phyloP scores from a whole-genome alignment of 2,329 filamentous ascomycete species.

The Aspergillus pseudoviridinutans region DNA sequence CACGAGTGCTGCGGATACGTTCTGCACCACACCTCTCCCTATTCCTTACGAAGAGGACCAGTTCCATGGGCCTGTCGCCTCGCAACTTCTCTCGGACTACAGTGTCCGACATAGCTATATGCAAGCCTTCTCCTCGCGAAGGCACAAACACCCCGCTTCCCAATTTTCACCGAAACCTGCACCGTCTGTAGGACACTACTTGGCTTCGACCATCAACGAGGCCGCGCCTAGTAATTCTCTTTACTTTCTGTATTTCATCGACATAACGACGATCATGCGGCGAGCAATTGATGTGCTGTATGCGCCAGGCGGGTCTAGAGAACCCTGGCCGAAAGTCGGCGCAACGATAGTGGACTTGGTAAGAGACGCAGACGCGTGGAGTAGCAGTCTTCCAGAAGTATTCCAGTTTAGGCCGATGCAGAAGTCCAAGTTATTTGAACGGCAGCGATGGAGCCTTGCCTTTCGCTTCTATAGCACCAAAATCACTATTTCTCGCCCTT shows the following conservation, averaged over 20 bases:
- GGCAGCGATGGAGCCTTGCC: neutral
- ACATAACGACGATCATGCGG: slow-evolving; percentile 2
- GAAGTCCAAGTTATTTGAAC: neutral
- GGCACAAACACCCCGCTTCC: no score
- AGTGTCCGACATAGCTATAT: neutral
- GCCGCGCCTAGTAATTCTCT: slow-evolving; percentile 1
- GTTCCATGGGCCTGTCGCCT: neutral
- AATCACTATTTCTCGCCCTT: neutral
- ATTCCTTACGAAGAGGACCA: slow-evolving; percentile 19
- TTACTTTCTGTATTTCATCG: slow-evolving; percentile 3
- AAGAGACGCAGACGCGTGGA: slow-evolving; percentile 1
- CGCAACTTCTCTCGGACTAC: neutral
- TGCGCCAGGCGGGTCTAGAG: neutral
- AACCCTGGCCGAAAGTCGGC: neutral
- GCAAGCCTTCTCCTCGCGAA: neutral
- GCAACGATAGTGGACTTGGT: slow-evolving; percentile 1
- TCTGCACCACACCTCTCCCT: slow-evolving; percentile 18
- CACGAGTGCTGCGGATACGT: slow-evolving; percentile 1
- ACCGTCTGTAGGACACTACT: neutral
- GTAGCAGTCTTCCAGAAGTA: neutral
- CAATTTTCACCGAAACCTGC: neutral
- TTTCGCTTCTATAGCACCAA: slow-evolving; percentile 2
- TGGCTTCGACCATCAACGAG: neutral
- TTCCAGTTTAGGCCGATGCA: neutral
- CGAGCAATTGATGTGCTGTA: slow-evolving; percentile 3